Conservation (phyloP, 306 rosid genomes). For the Glycine tomentella region DNA sequence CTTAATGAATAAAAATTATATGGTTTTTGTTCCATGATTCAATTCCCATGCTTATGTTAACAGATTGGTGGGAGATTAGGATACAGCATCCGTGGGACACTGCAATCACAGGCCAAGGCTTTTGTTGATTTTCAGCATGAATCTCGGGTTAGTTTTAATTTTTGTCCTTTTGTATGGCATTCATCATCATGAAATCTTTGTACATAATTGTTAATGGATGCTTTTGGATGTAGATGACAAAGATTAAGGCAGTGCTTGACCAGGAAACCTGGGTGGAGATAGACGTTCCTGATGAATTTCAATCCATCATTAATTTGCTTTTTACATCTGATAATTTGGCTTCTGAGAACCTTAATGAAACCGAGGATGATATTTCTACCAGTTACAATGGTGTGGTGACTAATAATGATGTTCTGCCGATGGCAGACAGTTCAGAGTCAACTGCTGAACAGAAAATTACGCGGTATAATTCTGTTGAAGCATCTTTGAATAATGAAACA, state of each 20-base stretch:
- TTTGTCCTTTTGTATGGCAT: conserved; percentile 28
- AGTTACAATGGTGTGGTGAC: conserved; percentile 55
- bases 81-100: conserved; percentile 95
- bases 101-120: conserved; percentile 99
- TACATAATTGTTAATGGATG: conserved; percentile 41
- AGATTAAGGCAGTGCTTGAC: conserved; percentile 96
- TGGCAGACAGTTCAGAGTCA: conserved; percentile 48
- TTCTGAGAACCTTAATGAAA: conserved; percentile 61
- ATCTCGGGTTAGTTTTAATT: conserved; percentile 77
- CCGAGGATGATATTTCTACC: conserved; percentile 57
- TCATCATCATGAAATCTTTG: conserved; percentile 10
- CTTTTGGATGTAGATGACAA: conserved; percentile 74
- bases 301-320: conserved; percentile 69
- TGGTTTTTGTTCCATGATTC: conserved; percentile 46
- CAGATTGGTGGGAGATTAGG: conserved; percentile 99
- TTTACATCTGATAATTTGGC: conserved; percentile 59
- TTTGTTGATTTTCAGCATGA: conserved; percentile 98
- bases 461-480: conserved; percentile 59
- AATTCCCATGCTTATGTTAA: conserved; percentile 46
- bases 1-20: conserved; percentile 18
- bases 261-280: conserved; percentile 99
- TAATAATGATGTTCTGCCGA: conserved; percentile 47
- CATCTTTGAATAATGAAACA: conserved; percentile 47
- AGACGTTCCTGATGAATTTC: conserved; percentile 99
- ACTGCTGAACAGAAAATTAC: conserved; percentile 54